Conservation (phyloP, 208 protist species). For the Trichomonas gallinae region DNA sequence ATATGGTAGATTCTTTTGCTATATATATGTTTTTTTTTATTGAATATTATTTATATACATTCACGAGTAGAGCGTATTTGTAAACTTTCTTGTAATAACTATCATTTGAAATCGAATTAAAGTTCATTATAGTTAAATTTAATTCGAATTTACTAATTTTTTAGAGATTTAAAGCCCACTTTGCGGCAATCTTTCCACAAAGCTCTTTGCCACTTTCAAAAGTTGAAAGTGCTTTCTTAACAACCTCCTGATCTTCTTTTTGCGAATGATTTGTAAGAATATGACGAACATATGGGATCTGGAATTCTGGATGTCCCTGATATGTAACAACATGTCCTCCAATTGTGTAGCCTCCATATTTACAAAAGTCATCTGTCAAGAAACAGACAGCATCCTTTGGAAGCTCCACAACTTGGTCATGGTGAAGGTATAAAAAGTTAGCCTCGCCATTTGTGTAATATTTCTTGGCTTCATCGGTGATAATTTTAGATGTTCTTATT, state of each 20-base stretch:
- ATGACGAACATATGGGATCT: not conserved
- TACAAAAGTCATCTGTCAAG: not conserved
- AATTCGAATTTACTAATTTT: too few relatives aligned
- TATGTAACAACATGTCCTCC: not conserved
- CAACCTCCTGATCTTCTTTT: not conserved
- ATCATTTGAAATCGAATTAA: too few relatives aligned
- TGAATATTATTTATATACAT: too few relatives aligned
- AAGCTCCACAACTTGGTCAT: not conserved
- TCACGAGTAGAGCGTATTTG: too few relatives aligned
- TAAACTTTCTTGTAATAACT: too few relatives aligned
- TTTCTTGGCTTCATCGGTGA: not conserved
- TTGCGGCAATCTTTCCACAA: not conserved
- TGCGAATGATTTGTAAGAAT: not conserved
- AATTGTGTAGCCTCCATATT: not conserved
- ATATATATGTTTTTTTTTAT: too few relatives aligned
- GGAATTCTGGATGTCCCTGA: not conserved
- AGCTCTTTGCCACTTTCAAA: not conserved
- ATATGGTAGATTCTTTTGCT: too few relatives aligned
- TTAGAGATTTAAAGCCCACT: not conserved
- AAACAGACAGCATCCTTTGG: not conserved
- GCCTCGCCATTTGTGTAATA: not conserved
- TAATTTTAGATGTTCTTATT: not conserved
- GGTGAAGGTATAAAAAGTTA: not conserved
- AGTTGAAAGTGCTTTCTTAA: not conserved
- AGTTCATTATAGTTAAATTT: too few relatives aligned